These are phyloP conservation scores for Xylariaceae sp. DNA, from an alignment of 2,329 filamentous ascomycete genomes.

Conservation along the genomic window DNA sequence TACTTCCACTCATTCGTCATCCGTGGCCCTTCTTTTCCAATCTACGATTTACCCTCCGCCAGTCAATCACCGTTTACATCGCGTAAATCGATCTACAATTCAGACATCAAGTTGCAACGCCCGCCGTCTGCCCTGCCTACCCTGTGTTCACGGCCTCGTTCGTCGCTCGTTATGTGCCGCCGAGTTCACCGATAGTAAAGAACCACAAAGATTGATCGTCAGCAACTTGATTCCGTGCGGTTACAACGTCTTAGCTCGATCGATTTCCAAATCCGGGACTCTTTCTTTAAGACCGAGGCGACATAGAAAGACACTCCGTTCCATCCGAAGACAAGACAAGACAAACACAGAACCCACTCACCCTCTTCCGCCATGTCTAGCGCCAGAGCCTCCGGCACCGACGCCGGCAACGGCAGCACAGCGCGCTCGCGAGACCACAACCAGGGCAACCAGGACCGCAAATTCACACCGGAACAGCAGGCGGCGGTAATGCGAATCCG, in stretches of 20 bases:
- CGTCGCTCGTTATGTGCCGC: conserved; percentile 1
- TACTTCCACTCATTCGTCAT: neutral
- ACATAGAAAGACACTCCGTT: neutral
- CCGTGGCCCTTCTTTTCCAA: neutral
- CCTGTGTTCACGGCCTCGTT: neutral
- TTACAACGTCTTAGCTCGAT: neutral
- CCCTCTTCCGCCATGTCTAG: conserved; percentile 37
- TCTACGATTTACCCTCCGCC: neutral
- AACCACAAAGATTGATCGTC: neutral
- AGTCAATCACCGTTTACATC: neutral
- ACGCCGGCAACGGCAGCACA: conserved; percentile 37
- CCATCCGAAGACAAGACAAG: neutral
- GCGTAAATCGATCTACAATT: neutral
- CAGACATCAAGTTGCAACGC: neutral
- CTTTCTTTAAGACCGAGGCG: neutral
- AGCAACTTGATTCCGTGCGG: neutral
- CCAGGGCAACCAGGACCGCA: conserved; percentile 68
- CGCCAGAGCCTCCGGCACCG: conserved; percentile 51
- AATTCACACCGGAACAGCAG: conserved; percentile 86
- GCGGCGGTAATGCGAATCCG: conserved; percentile 85
- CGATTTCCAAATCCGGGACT: neutral
- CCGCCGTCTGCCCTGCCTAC: neutral
- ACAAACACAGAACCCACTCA: neutral
- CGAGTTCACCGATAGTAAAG: neutral
- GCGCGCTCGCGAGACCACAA: conserved; percentile 60